Evolutionary conservation across 2,329 filamentous ascomycete genomes (phyloP), one percentile per base, ranked within the genome.

Genomic region (Colletotrichum sp.): DNA sequence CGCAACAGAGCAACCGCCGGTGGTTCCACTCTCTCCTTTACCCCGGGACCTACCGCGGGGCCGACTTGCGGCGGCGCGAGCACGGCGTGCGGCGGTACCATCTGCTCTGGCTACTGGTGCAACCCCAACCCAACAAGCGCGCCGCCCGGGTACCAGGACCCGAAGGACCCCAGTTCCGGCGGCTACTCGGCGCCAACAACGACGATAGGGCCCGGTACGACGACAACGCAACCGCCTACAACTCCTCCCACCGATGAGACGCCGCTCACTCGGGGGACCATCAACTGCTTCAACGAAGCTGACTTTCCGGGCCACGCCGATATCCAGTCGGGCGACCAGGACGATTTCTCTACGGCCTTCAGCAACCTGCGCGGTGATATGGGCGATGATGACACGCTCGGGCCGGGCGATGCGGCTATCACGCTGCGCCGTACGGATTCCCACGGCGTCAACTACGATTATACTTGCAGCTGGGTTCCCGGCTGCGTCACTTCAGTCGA

Each of bases 71-170:
- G 49, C 49, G 49, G 49, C n/a, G 49, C 49, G 9, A 55, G 49
- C 49, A 55, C 49, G 49, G 49, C 49, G n/a, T 81, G 79, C 69
- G 80, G 79, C 34, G 79, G 80, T 26, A 69, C 34, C n/a, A 8
- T 81, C 26, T 81, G 79, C 73, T 60, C 75, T 1, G 79, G 80
- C 3, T 81, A 78, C 71, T 81, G 69, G 71, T 80, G 79, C 77
- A 63, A 10, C 7, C 74, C 79, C 5, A 62, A 28, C 8, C 79
- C 79, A 18, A 77, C 72, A n/a, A 69, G 74, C 26, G 13, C 39
- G n/a, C 79, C 79, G 8, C 76, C 78, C 13, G 77, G 55, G 1
- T 76, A 74, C 62, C 77, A 77, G 4, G 79, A 80, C 70, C 79
- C 79, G 59, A 78, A 79, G 60, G 78, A 79, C 65, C 79, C 79